These are phyloP conservation scores for Coemansia sp. DNA, from an alignment of 192 early-diverging fungal genomes.

Conservation along the genomic window DNA sequence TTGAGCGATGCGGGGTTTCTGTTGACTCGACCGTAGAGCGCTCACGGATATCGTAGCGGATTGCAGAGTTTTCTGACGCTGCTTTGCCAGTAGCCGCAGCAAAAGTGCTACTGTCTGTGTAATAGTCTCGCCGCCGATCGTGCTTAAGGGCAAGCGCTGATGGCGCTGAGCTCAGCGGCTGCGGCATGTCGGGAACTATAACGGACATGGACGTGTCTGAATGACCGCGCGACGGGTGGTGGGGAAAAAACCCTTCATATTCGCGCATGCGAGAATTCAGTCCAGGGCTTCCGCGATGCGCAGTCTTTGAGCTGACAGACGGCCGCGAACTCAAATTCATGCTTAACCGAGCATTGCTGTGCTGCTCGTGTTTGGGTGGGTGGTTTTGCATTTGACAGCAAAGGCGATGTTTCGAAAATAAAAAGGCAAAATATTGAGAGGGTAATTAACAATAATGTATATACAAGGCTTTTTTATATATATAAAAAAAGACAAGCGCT, in stretches of 20 bases:
- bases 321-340: slow-evolving; percentile 2
- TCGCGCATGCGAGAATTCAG: slow-evolving; percentile 11
- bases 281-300: slow-evolving; percentile 4
- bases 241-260: slow-evolving; percentile 36
- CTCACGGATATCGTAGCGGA: slow-evolving; percentile 35
- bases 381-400: slow-evolving; percentile 10
- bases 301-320: neutral
- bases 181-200: slow-evolving; percentile 35
- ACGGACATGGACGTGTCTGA: slow-evolving; percentile 41
- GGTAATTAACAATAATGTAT: too few species aligned
- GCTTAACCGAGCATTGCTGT: slow-evolving; percentile 8
- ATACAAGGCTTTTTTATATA: too few species aligned
- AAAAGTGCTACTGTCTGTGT: slow-evolving; percentile 39
- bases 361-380: slow-evolving; percentile 3
- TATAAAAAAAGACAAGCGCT: too few species aligned
- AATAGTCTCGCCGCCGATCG: slow-evolving; percentile 48
- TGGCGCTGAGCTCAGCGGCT: slow-evolving; percentile 39
- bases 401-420: neutral
- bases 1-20: slow-evolving; percentile 6
- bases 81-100: slow-evolving; percentile 39
- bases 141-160: slow-evolving; percentile 36
- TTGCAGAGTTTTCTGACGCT: slow-evolving; percentile 32
- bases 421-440: neutral
- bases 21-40: slow-evolving; percentile 24
- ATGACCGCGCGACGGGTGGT: slow-evolving; percentile 34